A percentile compares a stretch with the other conserved stretches of the same genome.
phyloP scores from a whole-genome alignment of 2,329 filamentous ascomycete species.

The Fusarium succisae region DNA sequence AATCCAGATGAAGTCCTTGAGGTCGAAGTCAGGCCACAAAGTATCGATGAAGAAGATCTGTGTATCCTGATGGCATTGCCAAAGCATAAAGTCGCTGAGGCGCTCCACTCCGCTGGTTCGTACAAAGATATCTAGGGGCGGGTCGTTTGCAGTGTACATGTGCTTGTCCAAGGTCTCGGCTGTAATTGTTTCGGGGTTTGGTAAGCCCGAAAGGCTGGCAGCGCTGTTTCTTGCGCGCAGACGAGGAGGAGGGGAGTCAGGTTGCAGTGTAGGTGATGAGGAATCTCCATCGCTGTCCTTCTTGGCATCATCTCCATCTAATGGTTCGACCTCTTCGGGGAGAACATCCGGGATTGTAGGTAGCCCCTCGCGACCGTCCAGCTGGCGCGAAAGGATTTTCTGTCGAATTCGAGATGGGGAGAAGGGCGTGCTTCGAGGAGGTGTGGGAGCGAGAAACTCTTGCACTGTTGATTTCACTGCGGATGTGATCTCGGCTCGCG shows the following conservation, averaged over 20 bases:
- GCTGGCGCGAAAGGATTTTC: conserved; percentile 79
- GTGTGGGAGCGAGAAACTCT: conserved; percentile 81
- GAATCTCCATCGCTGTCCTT: conserved; percentile 64
- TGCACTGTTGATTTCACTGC: conserved; percentile 88
- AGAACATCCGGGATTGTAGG: conserved; percentile 61
- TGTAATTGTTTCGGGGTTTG: conserved; percentile 88
- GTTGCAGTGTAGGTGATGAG: conserved; percentile 67
- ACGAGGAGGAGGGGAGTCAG: conserved; percentile 60
- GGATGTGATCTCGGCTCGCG: conserved; percentile 91
- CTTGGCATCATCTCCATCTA: conserved; percentile 56
- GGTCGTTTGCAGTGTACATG: conserved; percentile 86
- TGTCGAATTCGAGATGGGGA: conserved; percentile 88
- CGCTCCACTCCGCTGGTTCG: conserved; percentile 93
- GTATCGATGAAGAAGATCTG: conserved; percentile 92
- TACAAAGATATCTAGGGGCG: conserved; percentile 89
- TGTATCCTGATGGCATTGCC: conserved; percentile 94
- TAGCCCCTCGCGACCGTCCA: conserved; percentile 58
- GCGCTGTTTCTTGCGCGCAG: conserved; percentile 46
- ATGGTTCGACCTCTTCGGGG: conserved; percentile 49
- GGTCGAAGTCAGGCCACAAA: conserved; percentile 94
- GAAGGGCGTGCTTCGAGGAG: conserved; percentile 75
- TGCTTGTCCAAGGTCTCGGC: conserved; percentile 82
- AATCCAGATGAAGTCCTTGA: conserved; percentile 93
- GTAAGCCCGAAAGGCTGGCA: conserved; percentile 54
- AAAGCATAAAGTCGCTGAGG: conserved; percentile 97